Evolutionary conservation across 2,329 filamentous ascomycete genomes (phyloP), one percentile per base, ranked within the genome.

Genomic region (Neopestalotiopsis clavispora): DNA sequence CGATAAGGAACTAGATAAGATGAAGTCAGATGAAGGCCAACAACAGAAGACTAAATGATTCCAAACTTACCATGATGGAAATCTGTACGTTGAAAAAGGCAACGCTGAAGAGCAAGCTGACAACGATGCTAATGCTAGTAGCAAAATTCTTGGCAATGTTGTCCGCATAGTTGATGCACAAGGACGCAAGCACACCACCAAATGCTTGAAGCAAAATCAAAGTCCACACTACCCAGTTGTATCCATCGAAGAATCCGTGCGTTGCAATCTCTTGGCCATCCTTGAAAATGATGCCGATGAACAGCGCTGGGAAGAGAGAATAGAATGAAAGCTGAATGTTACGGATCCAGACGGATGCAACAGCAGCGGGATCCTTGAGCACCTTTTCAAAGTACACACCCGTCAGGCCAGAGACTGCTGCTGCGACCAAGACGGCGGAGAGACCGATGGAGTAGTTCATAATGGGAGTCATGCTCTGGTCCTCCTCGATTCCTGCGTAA

Each of bases 281-380:
- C 72, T 94, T 93, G 82, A 93, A 93, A 2, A 97, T 82, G 5
- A 98, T 91, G 1, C 95, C 96, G 66, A 97, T 86, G 68, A 98
- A 90, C 0, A 98, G 85, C 0, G 95, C 93, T 0, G 95, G 94
- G 75, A 98, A 95, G 1, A 98, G 85, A 1, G 95, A 97, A 83
- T 97, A 99, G 77, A 98, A 93, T 0, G 94, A 95, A 30, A 99
- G 84, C 80, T 99, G 96, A 61, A 98, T 92, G 78, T 98, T 99
- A 71, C 96, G 91, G 58, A 96, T 91, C 96, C 96, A 99, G 14
- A 98, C 86, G 0, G 94, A 95, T 5, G 91, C 91, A 62, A 90
- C 87, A 1, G 87, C 86, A 0, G 89, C 86, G n/a, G 92, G 92
- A 72, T 97, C 92, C 79, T 97, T 97, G 67, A 98, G 85, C 3